These are phyloP conservation scores for Penicillium sp. DNA, from an alignment of 2,329 filamentous ascomycete genomes.

Conservation along the genomic window DNA sequence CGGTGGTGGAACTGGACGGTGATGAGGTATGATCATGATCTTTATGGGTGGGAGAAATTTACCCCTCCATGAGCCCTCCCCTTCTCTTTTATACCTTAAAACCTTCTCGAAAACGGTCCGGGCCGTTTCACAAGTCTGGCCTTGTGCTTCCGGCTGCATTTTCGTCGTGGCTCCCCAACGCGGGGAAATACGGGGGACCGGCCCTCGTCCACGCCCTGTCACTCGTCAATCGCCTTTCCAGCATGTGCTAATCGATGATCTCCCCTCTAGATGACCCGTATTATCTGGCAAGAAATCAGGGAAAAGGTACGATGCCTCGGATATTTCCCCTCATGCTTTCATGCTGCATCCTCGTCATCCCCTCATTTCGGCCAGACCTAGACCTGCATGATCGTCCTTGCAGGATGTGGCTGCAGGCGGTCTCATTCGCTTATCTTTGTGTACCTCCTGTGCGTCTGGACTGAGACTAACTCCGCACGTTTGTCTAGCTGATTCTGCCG, in stretches of 20 bases:
- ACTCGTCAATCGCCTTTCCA: not conserved
- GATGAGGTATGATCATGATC: slow-evolving; percentile 57
- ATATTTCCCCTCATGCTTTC: slow-evolving; percentile 10
- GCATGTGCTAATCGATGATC: slow-evolving; percentile 27
- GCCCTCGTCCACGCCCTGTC: slow-evolving; percentile 12
- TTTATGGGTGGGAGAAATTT: not conserved
- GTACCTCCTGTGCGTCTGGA: not conserved
- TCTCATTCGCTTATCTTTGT: slow-evolving; percentile 13
- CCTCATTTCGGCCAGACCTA: slow-evolving; percentile 15
- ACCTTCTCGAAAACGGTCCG: slow-evolving; percentile 9
- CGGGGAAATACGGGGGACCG: slow-evolving; percentile 38
- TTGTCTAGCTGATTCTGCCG: slow-evolving; percentile 77
- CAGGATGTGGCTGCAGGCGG: slow-evolving; percentile 16
- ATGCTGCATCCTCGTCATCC: not conserved
- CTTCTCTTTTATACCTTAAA: slow-evolving; percentile 18
- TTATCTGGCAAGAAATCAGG: slow-evolving; percentile 99
- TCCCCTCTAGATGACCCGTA: slow-evolving; percentile 79
- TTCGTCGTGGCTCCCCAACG: slow-evolving; percentile 31
- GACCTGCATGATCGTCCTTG: slow-evolving; percentile 23
- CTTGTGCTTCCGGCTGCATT: slow-evolving; percentile 24
- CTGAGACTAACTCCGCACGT: slow-evolving; percentile 20
- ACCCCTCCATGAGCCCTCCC: not conserved
- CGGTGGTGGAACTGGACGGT: slow-evolving; percentile 95
- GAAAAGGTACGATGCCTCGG: slow-evolving; percentile 69
- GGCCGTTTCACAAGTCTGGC: slow-evolving; percentile 27